Evolutionary conservation across 331 rosid species (phyloP).

Genomic region (Phaseolus coccineus): DNA sequence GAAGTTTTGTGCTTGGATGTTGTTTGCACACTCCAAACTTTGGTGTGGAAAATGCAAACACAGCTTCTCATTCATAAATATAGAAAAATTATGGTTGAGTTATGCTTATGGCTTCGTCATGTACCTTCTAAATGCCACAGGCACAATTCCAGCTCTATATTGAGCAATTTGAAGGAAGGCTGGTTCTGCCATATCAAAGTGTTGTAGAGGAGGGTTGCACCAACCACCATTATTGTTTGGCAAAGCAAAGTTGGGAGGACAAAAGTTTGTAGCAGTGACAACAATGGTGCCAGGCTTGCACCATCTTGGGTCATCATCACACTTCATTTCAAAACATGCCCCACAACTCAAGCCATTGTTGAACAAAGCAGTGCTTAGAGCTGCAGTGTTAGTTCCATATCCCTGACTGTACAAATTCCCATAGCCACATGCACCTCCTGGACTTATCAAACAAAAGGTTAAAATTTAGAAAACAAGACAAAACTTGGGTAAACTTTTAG

Average conservation of each 20-base stretch:
- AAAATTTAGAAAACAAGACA: neutral
- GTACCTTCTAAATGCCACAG: conserved; percentile 78
- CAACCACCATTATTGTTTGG: conserved; percentile 82
- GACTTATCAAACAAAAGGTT: conserved; percentile 19
- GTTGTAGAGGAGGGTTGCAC: conserved; percentile 93
- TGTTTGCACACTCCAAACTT: neutral
- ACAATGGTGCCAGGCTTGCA: conserved; percentile 71
- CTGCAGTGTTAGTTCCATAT: conserved; percentile 83
- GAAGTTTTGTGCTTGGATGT: too few relatives aligned
- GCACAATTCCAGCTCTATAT: conserved; percentile 89
- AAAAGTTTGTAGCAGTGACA: conserved; percentile 83
- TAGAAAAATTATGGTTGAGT: neutral
- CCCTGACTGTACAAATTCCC: conserved; percentile 86
- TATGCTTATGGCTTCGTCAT: neutral
- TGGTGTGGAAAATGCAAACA: neutral
- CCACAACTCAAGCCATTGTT: conserved; percentile 86
- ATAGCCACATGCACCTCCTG: conserved; percentile 91
- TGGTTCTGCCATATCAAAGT: conserved; percentile 85
- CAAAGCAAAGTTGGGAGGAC: conserved; percentile 76
- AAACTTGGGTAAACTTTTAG: neutral
- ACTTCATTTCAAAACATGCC: conserved; percentile 73
- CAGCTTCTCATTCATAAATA: neutral
- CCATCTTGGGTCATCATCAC: conserved; percentile 76
- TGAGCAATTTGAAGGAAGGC: conserved; percentile 83
- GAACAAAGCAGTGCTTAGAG: conserved; percentile 84